phyloP scores from a whole-genome alignment of 257 asterid genomes.

The Primulina huaijiensis region DNA sequence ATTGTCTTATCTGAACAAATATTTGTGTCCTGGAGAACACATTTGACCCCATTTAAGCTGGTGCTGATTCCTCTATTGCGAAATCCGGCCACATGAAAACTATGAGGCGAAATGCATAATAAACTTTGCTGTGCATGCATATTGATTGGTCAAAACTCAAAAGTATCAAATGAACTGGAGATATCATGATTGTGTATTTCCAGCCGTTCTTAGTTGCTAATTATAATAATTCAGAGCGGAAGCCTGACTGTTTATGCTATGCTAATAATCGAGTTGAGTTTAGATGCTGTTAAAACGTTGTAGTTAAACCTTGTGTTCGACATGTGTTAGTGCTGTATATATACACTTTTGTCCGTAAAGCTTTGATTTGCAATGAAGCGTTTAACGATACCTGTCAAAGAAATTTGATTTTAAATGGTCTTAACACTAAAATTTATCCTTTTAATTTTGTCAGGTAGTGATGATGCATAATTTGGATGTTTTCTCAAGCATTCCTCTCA shows the following conservation, averaged over 20 bases:
- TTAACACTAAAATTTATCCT: slow-evolving; percentile 24
- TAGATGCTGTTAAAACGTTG: background rate
- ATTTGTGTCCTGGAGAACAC: slow-evolving; percentile 20
- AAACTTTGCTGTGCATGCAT: background rate
- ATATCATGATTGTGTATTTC: slow-evolving; percentile 8
- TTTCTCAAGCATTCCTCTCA: slow-evolving; percentile 19
- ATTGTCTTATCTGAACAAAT: slow-evolving; percentile 25
- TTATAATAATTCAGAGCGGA: background rate
- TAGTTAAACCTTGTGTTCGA: background rate
- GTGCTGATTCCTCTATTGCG: slow-evolving; percentile 1
- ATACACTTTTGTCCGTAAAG: background rate
- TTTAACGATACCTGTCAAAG: background rate
- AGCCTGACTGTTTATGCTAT: background rate
- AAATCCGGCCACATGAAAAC: slow-evolving; percentile 1
- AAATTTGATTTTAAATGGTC: slow-evolving; percentile 11
- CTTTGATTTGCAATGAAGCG: background rate
- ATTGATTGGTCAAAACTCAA: background rate
- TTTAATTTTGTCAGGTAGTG: slow-evolving; percentile 42
- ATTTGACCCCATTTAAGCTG: slow-evolving; percentile 11
- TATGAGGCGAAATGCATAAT: slow-evolving; percentile 3
- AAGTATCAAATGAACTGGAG: background rate
- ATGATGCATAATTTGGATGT: slow-evolving; percentile 46
- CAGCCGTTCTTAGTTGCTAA: background rate
- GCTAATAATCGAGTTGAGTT: background rate
- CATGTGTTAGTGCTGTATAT: background rate